Conservation (phyloP, 1,139 yeast species). For the Taiozyma sp. region DNA sequence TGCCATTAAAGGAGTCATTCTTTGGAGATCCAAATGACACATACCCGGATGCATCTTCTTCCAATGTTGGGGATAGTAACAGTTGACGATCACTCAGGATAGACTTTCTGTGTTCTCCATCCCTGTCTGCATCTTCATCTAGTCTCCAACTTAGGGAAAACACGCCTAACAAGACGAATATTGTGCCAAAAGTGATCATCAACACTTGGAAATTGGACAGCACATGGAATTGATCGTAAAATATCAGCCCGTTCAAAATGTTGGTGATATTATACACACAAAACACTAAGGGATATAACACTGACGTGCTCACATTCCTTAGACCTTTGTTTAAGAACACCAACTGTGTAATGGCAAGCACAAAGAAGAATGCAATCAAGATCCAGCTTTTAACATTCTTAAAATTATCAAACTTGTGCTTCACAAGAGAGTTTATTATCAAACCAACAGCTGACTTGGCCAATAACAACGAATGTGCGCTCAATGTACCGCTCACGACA, state of each 20-base stretch:
- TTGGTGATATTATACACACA: conserved; percentile 75
- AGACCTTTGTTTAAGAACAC: conserved; percentile 72
- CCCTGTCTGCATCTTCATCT: conserved; percentile 27
- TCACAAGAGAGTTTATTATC: conserved; percentile 40
- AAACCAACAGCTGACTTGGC: conserved; percentile 83
- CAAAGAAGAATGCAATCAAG: conserved; percentile 53
- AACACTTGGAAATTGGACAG: conserved; percentile 34
- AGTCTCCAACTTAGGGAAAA: conserved; percentile 42
- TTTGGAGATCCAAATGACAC: conserved; percentile 33
- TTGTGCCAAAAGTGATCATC: conserved; percentile 46
- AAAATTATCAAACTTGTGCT: conserved; percentile 22
- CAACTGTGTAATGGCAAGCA: conserved; percentile 68
- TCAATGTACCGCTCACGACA: conserved; percentile 65
- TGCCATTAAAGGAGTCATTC: not conserved
- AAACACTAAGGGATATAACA: conserved; percentile 80
- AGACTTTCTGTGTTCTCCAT: not conserved
- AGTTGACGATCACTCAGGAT: conserved; percentile 5
- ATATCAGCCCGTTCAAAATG: conserved; percentile 67
- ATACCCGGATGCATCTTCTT: conserved; percentile 28
- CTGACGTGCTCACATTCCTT: conserved; percentile 65
- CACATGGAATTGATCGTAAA: conserved; percentile 45
- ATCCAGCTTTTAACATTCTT: conserved; percentile 24
- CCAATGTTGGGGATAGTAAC: conserved; percentile 4
- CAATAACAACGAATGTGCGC: conserved; percentile 80
- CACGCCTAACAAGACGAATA: conserved; percentile 47